phyloP scores from a whole-genome alignment of 2,329 filamentous ascomycete species.

The Penicillium fuscoglaucum region DNA sequence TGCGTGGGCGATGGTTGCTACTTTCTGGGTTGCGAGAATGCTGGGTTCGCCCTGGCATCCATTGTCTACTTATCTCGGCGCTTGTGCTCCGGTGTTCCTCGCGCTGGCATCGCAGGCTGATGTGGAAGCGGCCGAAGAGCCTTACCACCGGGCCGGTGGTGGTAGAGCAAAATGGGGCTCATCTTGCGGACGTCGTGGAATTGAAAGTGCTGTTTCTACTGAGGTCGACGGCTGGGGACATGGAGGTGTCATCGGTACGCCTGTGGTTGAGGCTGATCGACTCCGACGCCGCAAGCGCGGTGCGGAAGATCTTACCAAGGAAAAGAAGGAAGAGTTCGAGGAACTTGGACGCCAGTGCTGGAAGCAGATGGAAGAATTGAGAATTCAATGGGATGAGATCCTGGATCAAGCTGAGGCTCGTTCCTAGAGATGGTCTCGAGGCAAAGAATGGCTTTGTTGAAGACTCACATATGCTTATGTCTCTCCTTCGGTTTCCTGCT shows the following conservation, averaged over 20 bases:
- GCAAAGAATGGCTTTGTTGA: neutral
- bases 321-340: slow-evolving; percentile 42
- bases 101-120: slow-evolving; percentile 62
- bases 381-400: slow-evolving; percentile 41
- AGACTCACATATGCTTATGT: neutral
- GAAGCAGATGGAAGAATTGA: slow-evolving; percentile 46
- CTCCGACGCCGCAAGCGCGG: slow-evolving; percentile 60
- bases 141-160: slow-evolving; percentile 58
- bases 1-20: slow-evolving; percentile 65
- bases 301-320: slow-evolving; percentile 56
- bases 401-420: slow-evolving; percentile 37
- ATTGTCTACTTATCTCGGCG: slow-evolving; percentile 72
- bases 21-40: slow-evolving; percentile 71
- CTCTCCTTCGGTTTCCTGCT: neutral
- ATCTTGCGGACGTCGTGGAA: slow-evolving; percentile 60
- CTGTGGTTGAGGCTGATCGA: slow-evolving; percentile 50
- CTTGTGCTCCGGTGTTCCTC: slow-evolving; percentile 74
- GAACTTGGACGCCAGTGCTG: slow-evolving; percentile 43
- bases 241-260: slow-evolving; percentile 57
- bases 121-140: slow-evolving; percentile 39
- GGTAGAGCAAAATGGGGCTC: slow-evolving; percentile 82
- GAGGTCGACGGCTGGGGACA: slow-evolving; percentile 85
- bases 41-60: slow-evolving; percentile 88
- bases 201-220: slow-evolving; percentile 67
- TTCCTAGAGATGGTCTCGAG: neutral